Base-by-base conservation (phyloP, 768 basidiomycete species). In the Mycena kentingensis region DNA sequence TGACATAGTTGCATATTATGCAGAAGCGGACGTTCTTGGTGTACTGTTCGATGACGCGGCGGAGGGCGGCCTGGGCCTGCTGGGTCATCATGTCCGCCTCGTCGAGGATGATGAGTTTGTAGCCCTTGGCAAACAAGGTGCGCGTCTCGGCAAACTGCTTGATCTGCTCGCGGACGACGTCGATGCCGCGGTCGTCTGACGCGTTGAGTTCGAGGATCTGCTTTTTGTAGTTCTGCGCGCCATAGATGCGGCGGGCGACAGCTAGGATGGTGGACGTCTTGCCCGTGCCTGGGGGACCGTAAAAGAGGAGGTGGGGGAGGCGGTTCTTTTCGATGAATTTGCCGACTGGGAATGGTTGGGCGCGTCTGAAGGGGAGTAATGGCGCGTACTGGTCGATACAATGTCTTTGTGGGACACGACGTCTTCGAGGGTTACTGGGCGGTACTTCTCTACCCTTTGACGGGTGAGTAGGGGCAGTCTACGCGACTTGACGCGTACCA, bases 51-150 rank as follows among this genome's bases (percentile, higher is more conserved):
- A 99, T 98, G 29, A 98, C 89, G 63, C 97, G 88, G 25, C 97
- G 89, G 26, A 99, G 82, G 22, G 97, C 97, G 3, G 95, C 91
- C 66, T 99, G 97, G 1, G 97, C 97, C 50, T 91, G 88, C 57
- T 93, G 88, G 0, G 97, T 99, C 97, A 99, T 99, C 96, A 97
- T 97, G 77, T 99, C 97, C n/a, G 97, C 97, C 70, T 99, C 97
- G 61, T 99, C 97, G 28, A 99, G 83, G 55, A 99, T 86, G 70
- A 99, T 96, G 67, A 99, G 86, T 65, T 98, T 99, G 82, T 87
- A 98, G 16, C 93, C 93, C 63, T 94, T 94, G 12, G 93, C 84
- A 65, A 85, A 88, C 5, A 98, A 72, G 10, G 93, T 97, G 46
- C 93, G 84, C 13, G 95, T 98, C 72, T 95, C 93, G 1, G 97